Conservation (phyloP, 495 filamentous ascomycete species). For the Sordaria brevicollis region DNA sequence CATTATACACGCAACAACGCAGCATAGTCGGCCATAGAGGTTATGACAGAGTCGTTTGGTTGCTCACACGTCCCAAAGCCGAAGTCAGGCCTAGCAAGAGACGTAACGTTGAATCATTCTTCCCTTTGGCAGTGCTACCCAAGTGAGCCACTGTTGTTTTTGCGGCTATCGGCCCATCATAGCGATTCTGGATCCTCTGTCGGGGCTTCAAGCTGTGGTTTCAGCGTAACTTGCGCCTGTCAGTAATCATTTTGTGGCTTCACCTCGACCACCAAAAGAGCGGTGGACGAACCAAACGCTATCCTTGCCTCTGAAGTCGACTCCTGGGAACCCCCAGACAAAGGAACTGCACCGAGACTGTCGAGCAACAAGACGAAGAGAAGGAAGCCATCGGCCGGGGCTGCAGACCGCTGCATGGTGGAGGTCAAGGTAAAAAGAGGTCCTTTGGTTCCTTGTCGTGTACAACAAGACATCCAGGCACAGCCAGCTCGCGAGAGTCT, state of each 20-base stretch:
- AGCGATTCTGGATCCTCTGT: neutral
- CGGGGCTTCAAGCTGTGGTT: conserved; percentile 3
- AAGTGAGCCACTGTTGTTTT: neutral
- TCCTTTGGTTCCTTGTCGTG: conserved; percentile 28
- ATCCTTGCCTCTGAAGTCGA: conserved; percentile 30
- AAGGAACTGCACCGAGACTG: conserved; percentile 35
- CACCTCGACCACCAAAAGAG: conserved; percentile 33
- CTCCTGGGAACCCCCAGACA: conserved; percentile 32
- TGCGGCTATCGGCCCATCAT: neutral
- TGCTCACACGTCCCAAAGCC: neutral
- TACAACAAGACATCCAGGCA: conserved; percentile 1
- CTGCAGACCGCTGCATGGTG: conserved; percentile 29
- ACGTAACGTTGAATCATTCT: neutral
- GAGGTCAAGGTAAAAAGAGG: conserved; percentile 27
- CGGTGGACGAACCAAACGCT: conserved; percentile 35
- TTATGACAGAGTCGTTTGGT: neutral
- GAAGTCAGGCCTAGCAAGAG: conserved; percentile 1
- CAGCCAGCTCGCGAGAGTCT: conserved; percentile 10
- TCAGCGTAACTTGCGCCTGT: conserved; percentile 6
- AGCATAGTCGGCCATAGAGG: neutral
- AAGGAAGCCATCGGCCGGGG: conserved; percentile 21
- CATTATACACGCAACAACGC: neutral
- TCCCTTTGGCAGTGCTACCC: neutral
- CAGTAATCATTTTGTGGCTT: conserved; percentile 33
- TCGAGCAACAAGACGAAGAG: conserved; percentile 23